A percentile compares a stretch with the other conserved stretches of the same genome.
These are phyloP conservation scores for Leptographium wingfieldii DNA, from an alignment of 2,329 filamentous ascomycete genomes.

Conservation along the genomic window DNA sequence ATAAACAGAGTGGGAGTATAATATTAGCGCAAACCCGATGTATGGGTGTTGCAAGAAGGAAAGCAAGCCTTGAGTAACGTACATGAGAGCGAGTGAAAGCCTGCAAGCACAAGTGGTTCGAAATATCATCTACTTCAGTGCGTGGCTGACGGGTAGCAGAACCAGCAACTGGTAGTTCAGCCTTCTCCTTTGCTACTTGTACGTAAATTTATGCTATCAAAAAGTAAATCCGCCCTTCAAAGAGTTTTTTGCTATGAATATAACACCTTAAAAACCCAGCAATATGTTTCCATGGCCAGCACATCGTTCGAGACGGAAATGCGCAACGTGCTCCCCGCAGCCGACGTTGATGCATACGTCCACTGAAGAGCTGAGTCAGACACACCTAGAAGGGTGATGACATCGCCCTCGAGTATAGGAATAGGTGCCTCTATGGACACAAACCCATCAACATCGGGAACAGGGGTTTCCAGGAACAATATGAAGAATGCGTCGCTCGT, in stretches of 20 bases:
- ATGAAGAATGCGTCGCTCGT: slow-evolving; percentile 34
- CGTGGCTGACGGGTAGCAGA: too few relatives aligned
- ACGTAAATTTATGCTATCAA: too few relatives aligned
- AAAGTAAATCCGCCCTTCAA: too few relatives aligned
- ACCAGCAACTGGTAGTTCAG: too few relatives aligned
- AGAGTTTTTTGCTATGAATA: not conserved
- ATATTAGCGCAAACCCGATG: too few relatives aligned
- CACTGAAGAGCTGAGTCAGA: slow-evolving; percentile 16
- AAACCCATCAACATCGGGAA: slow-evolving; percentile 14
- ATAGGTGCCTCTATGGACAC: slow-evolving; percentile 22
- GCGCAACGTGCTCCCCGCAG: not conserved
- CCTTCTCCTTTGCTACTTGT: too few relatives aligned
- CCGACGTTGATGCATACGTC: not conserved
- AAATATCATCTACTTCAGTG: too few relatives aligned
- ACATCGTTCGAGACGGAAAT: slow-evolving; percentile 17
- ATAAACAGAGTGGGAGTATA: too few relatives aligned
- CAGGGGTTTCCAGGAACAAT: slow-evolving; percentile 17
- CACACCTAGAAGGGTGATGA: slow-evolving; percentile 25
- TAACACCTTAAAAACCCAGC: slow-evolving; percentile 29
- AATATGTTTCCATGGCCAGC: slow-evolving; percentile 20
- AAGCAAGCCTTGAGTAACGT: too few relatives aligned
- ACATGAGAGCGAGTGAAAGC: too few relatives aligned
- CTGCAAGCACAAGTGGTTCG: too few relatives aligned
- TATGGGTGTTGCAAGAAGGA: too few relatives aligned
- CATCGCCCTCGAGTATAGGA: slow-evolving; percentile 28